Percentiles rank a stretch among this genome's conserved stretches.
Conservation (phyloP, 106 monocot species). For the Agapanthus africanus region DNA sequence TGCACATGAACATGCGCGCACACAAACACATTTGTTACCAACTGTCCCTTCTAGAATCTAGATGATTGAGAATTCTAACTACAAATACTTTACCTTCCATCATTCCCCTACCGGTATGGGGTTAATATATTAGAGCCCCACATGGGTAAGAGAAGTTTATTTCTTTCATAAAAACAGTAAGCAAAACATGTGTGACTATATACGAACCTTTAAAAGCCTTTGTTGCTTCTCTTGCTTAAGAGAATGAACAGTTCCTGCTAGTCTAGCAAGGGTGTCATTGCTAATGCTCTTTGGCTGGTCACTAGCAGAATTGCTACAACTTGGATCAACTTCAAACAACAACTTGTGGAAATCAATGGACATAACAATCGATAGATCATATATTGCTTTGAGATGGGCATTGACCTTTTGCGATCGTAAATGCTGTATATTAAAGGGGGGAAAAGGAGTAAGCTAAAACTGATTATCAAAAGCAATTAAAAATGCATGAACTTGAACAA, state of each 20-base stretch:
- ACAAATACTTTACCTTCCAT: too few species aligned
- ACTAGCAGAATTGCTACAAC: constrained; percentile 28
- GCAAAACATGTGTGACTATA: neutral
- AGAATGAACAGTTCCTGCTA: constrained; percentile 43
- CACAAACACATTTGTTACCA: too few species aligned
- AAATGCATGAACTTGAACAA: neutral
- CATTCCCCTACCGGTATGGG: too few species aligned
- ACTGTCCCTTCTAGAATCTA: too few species aligned
- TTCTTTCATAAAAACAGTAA: too few species aligned
- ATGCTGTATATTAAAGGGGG: constrained; percentile 39
- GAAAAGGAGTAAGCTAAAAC: constrained; percentile 3
- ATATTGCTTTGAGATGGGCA: constrained; percentile 35
- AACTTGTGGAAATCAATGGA: constrained; percentile 46
- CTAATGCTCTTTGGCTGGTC: constrained; percentile 55
- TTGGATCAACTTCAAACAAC: constrained; percentile 58
- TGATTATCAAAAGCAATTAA: constrained; percentile 2
- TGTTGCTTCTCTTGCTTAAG: constrained; percentile 63
- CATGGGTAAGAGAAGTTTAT: too few species aligned
- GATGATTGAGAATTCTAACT: too few species aligned
- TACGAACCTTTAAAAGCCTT: constrained; percentile 87
- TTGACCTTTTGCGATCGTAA: constrained; percentile 53
- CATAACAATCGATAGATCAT: constrained; percentile 53
- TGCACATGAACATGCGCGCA: too few species aligned
- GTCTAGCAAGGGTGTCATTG: constrained; percentile 59
- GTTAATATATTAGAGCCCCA: too few species aligned